These are phyloP conservation scores for Xylaria sp. DNA, from an alignment of 2,329 filamentous ascomycete species.

Conservation along the genomic window DNA sequence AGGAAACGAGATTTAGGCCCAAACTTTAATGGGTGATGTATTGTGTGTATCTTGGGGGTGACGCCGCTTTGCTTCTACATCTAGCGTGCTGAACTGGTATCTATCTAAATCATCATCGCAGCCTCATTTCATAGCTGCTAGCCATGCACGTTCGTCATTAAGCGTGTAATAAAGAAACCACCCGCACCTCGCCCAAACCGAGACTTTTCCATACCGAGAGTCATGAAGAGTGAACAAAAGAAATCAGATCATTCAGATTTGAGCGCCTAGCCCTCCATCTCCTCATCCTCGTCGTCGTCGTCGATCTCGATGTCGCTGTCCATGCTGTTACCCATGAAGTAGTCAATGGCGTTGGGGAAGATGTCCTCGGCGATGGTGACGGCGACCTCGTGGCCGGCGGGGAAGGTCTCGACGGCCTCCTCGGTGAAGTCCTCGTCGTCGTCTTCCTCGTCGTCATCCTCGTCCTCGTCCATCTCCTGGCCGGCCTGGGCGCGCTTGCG, in stretches of 20 bases:
- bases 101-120: slow-evolving; percentile 40
- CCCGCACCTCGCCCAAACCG: slow-evolving; percentile 20
- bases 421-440: slow-evolving; percentile 50
- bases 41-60: slow-evolving; percentile 26
- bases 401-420: slow-evolving; percentile 49
- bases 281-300: slow-evolving; percentile 47
- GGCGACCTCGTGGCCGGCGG: slow-evolving; percentile 47
- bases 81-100: slow-evolving; percentile 40
- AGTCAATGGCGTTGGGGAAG: slow-evolving; percentile 47
- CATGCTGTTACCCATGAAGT: slow-evolving; percentile 45
- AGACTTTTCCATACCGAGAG: slow-evolving; percentile 33
- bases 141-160: slow-evolving; percentile 34
- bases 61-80: slow-evolving; percentile 20
- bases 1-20: neutral
- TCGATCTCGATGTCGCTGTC: slow-evolving; percentile 45
- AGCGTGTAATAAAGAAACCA: slow-evolving; percentile 23
- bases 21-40: slow-evolving; percentile 20
- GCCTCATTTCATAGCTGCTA: slow-evolving; percentile 30
- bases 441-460: slow-evolving; percentile 51
- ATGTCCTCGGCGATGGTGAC: slow-evolving; percentile 47
- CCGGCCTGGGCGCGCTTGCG: slow-evolving; percentile 45
- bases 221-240: slow-evolving; percentile 30
- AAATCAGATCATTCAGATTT: slow-evolving; percentile 28
- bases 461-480: slow-evolving; percentile 48
- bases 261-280: slow-evolving; percentile 44